A percentile compares a stretch with the other conserved stretches of the same genome.
These are phyloP conservation scores for Magnusiomyces ingens DNA, from an alignment of 1,139 yeast genomes.

Conservation along the genomic window DNA sequence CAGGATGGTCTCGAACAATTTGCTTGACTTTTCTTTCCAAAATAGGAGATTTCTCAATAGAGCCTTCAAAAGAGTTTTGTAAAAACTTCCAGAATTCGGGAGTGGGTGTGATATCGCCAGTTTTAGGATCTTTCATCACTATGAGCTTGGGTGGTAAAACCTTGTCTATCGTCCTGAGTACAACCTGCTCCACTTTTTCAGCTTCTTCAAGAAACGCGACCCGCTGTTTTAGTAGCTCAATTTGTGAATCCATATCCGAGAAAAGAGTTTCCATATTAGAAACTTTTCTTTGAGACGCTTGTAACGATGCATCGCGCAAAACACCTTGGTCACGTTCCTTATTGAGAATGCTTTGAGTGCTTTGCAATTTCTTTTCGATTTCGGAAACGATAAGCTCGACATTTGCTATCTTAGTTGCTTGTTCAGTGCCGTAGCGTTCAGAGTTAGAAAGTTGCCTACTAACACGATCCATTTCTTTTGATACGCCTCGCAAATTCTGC, in stretches of 20 bases:
- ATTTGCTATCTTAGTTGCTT: slow-evolving; percentile 3
- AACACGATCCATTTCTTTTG: background rate
- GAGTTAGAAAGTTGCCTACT: background rate
- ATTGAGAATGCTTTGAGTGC: slow-evolving; percentile 3
- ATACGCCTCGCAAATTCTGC: background rate
- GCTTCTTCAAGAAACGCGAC: slow-evolving; percentile 8
- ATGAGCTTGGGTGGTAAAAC: slow-evolving; percentile 11
- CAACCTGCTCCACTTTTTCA: slow-evolving; percentile 7
- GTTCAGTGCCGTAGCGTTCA: background rate
- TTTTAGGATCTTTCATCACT: slow-evolving; percentile 7
- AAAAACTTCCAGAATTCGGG: slow-evolving; percentile 16
- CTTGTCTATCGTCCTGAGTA: slow-evolving; percentile 10
- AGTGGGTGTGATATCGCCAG: slow-evolving; percentile 11
- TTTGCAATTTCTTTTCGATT: slow-evolving; percentile 6
- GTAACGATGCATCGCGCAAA: slow-evolving; percentile 7
- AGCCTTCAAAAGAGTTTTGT: background rate
- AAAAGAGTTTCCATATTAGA: slow-evolving; percentile 2
- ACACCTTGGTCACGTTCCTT: slow-evolving; percentile 6
- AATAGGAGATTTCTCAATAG: background rate
- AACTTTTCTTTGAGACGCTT: background rate
- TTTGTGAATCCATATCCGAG: slow-evolving; percentile 5
- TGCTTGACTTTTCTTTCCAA: background rate
- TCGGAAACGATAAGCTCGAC: slow-evolving; percentile 5
- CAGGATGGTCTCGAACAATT: background rate
- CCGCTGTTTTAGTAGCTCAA: slow-evolving; percentile 10